These are phyloP conservation scores for Aspergillus ostianus DNA, from an alignment of 495 filamentous ascomycete genomes.

Conservation along the genomic window DNA sequence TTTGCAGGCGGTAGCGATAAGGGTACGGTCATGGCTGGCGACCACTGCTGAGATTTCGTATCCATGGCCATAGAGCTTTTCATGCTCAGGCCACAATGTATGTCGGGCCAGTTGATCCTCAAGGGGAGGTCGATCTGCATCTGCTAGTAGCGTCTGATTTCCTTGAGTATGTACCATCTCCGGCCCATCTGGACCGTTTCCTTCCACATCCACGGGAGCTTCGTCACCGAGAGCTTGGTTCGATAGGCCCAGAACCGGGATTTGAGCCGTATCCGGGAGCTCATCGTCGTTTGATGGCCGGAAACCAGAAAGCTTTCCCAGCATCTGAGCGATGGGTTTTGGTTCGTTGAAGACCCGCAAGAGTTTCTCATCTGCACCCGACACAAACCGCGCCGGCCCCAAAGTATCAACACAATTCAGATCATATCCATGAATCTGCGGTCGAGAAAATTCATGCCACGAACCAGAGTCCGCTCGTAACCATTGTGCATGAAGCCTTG, in stretches of 20 bases:
- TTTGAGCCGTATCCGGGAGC: conserved; percentile 83
- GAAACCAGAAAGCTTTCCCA: conserved; percentile 67
- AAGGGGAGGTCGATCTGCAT: conserved; percentile 68
- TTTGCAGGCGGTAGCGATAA: conserved; percentile 91
- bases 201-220: conserved; percentile 48
- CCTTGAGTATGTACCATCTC: conserved; percentile 24
- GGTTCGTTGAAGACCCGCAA: conserved; percentile 93
- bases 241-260: conserved; percentile 91
- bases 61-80: conserved; percentile 98
- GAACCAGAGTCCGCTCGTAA: conserved; percentile 48
- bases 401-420: conserved; percentile 88
- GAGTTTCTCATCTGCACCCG: conserved; percentile 97
- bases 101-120: conserved; percentile 88
- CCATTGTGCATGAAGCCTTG: conserved; percentile 90
- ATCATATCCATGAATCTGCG: conserved; percentile 98
- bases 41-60: conserved; percentile 93
- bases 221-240: conserved; percentile 81
- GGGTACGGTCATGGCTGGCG: conserved; percentile 64
- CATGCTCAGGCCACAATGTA: conserved; percentile 91
- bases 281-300: conserved; percentile 36
- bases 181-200: conserved; percentile 41
- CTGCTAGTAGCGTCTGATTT: conserved; percentile 28
- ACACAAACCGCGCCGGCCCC: conserved; percentile 71
- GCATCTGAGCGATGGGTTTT: conserved; percentile 71
- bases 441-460: conserved; percentile 95